A percentile compares a stretch with the other conserved stretches of the same genome.
These are phyloP conservation scores for Pichia sp. DNA, from an alignment of 1,139 yeast genomes.

Conservation along the genomic window DNA sequence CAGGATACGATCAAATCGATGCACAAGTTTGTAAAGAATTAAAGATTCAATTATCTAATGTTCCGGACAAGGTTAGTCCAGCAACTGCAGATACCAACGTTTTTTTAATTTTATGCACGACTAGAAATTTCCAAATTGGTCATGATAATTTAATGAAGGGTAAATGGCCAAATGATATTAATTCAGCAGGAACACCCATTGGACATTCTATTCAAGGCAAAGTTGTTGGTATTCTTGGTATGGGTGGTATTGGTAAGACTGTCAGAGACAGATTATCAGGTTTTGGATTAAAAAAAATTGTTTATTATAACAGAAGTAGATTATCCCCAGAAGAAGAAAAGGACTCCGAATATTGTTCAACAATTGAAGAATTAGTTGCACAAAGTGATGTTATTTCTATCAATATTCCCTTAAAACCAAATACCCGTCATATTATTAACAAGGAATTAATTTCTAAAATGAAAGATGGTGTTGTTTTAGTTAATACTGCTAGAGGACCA, in stretches of 20 bases:
- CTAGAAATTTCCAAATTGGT: conserved; percentile 55
- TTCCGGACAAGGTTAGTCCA: conserved; percentile 64
- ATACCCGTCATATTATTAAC: conserved; percentile 48
- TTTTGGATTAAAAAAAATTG: conserved; percentile 55
- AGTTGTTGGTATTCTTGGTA: conserved; percentile 65
- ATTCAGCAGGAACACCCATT: conserved; percentile 40
- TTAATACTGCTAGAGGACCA: conserved; percentile 63
- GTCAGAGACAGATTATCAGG: conserved; percentile 59
- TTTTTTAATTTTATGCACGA: conserved; percentile 55
- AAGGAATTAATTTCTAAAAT: conserved; percentile 47
- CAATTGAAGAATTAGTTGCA: conserved; percentile 50
- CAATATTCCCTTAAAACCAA: conserved; percentile 54
- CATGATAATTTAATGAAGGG: conserved; percentile 48
- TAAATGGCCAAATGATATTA: conserved; percentile 43
- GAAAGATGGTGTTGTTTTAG: conserved; percentile 62
- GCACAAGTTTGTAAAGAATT: conserved; percentile 42
- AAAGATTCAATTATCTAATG: conserved; percentile 62
- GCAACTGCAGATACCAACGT: conserved; percentile 82
- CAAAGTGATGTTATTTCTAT: conserved; percentile 56
- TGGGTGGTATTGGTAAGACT: conserved; percentile 79
- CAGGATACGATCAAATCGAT: conserved; percentile 87
- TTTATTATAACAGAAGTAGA: conserved; percentile 59
- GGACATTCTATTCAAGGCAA: conserved; percentile 59
- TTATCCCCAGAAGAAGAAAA: conserved; percentile 48
- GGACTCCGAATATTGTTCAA: conserved; percentile 45